Evolutionary conservation across 305 asterid species (phyloP).

Genomic region (Fraxinus platypoda): DNA sequence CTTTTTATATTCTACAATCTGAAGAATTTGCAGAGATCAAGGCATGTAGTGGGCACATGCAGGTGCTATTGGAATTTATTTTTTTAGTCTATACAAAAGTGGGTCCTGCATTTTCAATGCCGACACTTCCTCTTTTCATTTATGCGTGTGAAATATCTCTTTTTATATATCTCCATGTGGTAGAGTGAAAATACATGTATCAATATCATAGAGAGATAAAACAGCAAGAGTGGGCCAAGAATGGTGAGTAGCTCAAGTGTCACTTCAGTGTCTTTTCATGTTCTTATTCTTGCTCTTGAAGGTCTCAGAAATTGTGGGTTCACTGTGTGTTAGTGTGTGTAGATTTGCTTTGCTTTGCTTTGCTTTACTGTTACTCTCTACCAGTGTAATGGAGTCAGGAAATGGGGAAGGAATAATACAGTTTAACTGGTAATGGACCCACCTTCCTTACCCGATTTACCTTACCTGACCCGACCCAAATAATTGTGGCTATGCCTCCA

Average conservation of each 20-base stretch:
- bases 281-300: constrained; percentile 25
- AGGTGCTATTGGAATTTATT: constrained; percentile 21
- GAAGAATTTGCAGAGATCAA: constrained; percentile 28
- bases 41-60: constrained; percentile 41
- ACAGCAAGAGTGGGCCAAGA: neutral
- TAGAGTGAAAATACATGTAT: constrained; percentile 7
- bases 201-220: neutral
- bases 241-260: constrained; percentile 24
- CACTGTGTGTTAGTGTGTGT: constrained; percentile 27
- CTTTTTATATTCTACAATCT: constrained; percentile 19
- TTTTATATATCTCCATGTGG: neutral
- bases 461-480: constrained; percentile 6
- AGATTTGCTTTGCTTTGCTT: constrained; percentile 15
- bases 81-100: constrained; percentile 21
- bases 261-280: neutral
- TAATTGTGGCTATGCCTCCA: neutral
- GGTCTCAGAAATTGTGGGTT: constrained; percentile 29
- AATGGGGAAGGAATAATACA: constrained; percentile 23
- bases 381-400: neutral
- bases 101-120: constrained; percentile 40
- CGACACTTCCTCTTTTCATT: constrained; percentile 27
- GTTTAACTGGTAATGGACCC: constrained; percentile 26
- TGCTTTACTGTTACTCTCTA: constrained; percentile 49
- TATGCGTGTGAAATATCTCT: neutral
- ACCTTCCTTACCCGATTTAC: constrained; percentile 12